Percentiles rank a stretch among this genome's conserved stretches.
phyloP scores from a whole-genome alignment of 495 filamentous ascomycete genomes.

The Massariosphaeria phaeospora region DNA sequence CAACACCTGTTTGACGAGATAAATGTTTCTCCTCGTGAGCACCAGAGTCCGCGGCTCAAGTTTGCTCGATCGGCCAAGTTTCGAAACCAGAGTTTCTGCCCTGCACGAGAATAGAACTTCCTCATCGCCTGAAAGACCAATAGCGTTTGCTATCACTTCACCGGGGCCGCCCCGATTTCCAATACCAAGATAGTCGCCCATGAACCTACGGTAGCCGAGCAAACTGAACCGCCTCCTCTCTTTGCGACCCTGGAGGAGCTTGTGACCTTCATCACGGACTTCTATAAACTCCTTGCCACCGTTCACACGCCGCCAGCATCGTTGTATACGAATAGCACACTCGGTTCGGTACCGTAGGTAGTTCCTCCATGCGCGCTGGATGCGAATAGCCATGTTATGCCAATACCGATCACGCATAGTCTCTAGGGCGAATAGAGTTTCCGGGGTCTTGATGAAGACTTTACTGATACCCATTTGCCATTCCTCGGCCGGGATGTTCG shows the following conservation, averaged over 20 bases:
- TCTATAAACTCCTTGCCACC: conserved; percentile 83
- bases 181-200: conserved; percentile 92
- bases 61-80: conserved; percentile 94
- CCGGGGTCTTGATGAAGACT: conserved; percentile 97
- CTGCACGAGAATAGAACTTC: conserved; percentile 81
- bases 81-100: conserved; percentile 80
- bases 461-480: conserved; percentile 97
- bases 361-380: conserved; percentile 95
- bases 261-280: conserved; percentile 84
- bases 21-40: conserved; percentile 78
- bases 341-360: conserved; percentile 89
- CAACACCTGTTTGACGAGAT: conserved; percentile 77
- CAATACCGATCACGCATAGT: conserved; percentile 97
- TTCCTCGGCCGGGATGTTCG: conserved; percentile 87
- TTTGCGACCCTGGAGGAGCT: conserved; percentile 74
- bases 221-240: conserved; percentile 87
- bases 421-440: conserved; percentile 94
- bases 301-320: conserved; percentile 87
- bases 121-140: conserved; percentile 63
- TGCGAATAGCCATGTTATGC: conserved; percentile 98
- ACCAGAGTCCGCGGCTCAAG: conserved; percentile 78
- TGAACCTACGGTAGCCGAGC: conserved; percentile 82
- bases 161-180: conserved; percentile 75
- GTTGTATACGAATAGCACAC: conserved; percentile 87
- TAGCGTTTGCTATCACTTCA: conserved; percentile 67